phyloP scores from a whole-genome alignment of 192 early-diverging fungal species.

The Geranomyces michiganensis region DNA sequence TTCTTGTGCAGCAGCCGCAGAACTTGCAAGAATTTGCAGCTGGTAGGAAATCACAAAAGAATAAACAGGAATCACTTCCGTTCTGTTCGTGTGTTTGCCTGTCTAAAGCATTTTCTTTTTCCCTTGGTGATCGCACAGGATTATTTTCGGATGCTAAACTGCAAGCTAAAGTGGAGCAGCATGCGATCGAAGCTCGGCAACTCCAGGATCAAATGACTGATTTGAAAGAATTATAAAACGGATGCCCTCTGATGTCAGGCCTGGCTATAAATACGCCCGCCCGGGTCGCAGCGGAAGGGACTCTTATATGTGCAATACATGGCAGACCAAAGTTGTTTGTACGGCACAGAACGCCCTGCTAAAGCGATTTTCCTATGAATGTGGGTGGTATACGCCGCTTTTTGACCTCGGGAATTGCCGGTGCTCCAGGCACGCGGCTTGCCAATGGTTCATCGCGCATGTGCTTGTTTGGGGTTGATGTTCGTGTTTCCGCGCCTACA shows the following conservation, averaged over 20 bases:
- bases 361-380: not conserved
- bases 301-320: too few species aligned
- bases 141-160: slow-evolving; percentile 38
- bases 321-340: too few species aligned
- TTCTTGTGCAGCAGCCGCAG: slow-evolving; percentile 44
- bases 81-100: not conserved
- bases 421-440: not conserved
- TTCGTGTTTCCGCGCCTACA: not conserved
- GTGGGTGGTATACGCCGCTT: slow-evolving; percentile 10
- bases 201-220: not conserved
- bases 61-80: too few species aligned
- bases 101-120: not conserved
- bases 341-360: too few species aligned
- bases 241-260: too few species aligned
- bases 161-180: slow-evolving; percentile 31
- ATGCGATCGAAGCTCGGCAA: slow-evolving; percentile 9
- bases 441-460: not conserved
- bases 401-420: not conserved
- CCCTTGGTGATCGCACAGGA: slow-evolving; percentile 2
- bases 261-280: too few species aligned
- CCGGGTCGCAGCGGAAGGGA: too few species aligned
- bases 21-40: slow-evolving; percentile 45
- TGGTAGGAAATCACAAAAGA: slow-evolving; percentile 5
- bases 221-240: not conserved
- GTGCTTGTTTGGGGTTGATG: not conserved